These are phyloP conservation scores for Jamesozyma spencerorum DNA, from an alignment of 805 yeast genomes.

Conservation along the genomic window DNA sequence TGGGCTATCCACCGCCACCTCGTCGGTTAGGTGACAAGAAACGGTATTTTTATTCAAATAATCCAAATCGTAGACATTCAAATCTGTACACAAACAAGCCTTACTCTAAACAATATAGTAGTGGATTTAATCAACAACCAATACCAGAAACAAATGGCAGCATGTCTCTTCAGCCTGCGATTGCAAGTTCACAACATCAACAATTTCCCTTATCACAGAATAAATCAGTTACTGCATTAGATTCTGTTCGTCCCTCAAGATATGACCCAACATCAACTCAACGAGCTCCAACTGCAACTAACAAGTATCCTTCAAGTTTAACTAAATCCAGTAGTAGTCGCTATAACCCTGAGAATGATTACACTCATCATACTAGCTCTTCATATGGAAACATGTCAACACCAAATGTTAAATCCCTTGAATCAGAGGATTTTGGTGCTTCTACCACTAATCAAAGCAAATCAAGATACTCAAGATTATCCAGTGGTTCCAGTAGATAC, in stretches of 20 bases:
- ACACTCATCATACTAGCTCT: neutral
- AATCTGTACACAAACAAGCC: slow-evolving; percentile 12
- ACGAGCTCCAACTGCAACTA: slow-evolving; percentile 8
- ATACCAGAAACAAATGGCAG: neutral
- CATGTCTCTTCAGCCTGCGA: neutral
- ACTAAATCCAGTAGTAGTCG: slow-evolving; percentile 17
- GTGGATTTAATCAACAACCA: neutral
- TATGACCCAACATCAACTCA: slow-evolving; percentile 22
- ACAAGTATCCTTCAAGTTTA: neutral
- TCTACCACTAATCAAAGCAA: neutral
- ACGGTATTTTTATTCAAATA: slow-evolving; percentile 25
- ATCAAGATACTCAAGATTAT: slow-evolving; percentile 9
- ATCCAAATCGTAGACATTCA: slow-evolving; percentile 19
- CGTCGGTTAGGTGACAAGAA: slow-evolving; percentile 20
- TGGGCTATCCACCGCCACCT: slow-evolving; percentile 15
- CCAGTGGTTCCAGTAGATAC: slow-evolving; percentile 17
- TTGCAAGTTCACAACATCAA: neutral
- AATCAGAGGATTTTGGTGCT: neutral
- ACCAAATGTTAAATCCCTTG: neutral
- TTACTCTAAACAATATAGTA: slow-evolving; percentile 6
- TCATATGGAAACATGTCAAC: neutral
- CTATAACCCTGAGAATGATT: slow-evolving; percentile 20
- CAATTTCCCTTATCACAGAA: neutral
- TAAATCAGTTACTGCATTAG: neutral
- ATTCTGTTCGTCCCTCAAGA: slow-evolving; percentile 17